Base-by-base conservation (phyloP, 225 moss, liverwort and hornwort species). In the Polytrichum formosum region DNA sequence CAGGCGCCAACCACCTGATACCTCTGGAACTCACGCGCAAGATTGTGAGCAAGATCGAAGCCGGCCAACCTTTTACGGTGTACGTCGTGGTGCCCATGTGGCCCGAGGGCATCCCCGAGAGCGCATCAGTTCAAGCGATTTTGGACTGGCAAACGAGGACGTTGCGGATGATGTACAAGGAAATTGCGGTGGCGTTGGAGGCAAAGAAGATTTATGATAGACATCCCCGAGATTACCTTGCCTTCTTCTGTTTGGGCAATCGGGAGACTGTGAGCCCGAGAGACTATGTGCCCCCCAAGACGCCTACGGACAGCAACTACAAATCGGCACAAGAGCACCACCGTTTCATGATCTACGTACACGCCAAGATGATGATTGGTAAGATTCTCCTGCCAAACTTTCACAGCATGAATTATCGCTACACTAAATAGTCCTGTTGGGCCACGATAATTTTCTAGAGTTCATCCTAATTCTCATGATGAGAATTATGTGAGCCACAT, bases 321-420 rank as follows among this genome's bases (percentile, higher is more conserved):
- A 73, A 56, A 5, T 64, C 78, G 65, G 92, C 96, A 20, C 96
- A 96, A 69, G 73, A 82, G 54, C 75, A 75, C n/a, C 87, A 93
- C 1, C 91, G 96, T 7, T 92, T 93, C 79, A 96, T 96, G 96
- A 78, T 96, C 65, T 96, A 96, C 53, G 96, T 96, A 62, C 96
- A 96, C 74, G 55, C 96, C 7, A 96, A 96, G 78, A 88, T 92
- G 90, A 90, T 96, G 84, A 93, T 96, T 17, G 95, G 95, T 93
- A 31, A 81, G 88, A 76, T 21, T 58, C 20, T 56, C 9, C 21
- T 2, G 46, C 46, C 46, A 13, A 46, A 16, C 16, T 16, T 46
- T 46, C 13, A 46, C 13, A 46, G 46, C 13, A 46, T 4, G 46
- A 46, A 46, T 46, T 46, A 46, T 46, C 16, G 13, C 13, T 46